Percentiles rank a stretch among this genome's conserved stretches.
Evolutionary conservation across 73 alveolate genomes (phyloP).

Genomic region (Paramecium primaurelia): DNA sequence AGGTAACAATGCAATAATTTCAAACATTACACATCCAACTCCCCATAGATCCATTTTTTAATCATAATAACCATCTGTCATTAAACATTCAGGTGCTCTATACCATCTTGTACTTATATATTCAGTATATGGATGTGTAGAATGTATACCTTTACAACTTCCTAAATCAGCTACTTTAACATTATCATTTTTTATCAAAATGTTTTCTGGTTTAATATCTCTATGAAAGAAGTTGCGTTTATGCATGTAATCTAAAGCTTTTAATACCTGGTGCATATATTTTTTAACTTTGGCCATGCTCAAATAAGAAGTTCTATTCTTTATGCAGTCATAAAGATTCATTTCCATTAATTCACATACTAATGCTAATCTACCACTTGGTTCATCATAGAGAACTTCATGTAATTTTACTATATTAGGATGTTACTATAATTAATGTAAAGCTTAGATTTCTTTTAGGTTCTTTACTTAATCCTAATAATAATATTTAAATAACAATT

Average conservation of each 20-base stretch:
- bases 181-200: constrained; percentile 65
- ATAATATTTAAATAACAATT: constrained; percentile 61
- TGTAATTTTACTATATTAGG: constrained; percentile 82
- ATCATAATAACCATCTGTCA: constrained; percentile 93
- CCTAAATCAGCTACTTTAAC: constrained; percentile 93
- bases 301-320: constrained; percentile 75
- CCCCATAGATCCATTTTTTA: constrained; percentile 97
- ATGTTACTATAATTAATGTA: constrained; percentile 85
- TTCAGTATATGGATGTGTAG: constrained; percentile 91
- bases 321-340: constrained; percentile 85
- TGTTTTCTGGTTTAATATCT: constrained; percentile 65
- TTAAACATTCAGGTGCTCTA: constrained; percentile 79
- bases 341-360: constrained; percentile 89
- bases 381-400: constrained; percentile 84
- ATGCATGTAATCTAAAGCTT: constrained; percentile 80
- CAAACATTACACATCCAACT: constrained; percentile 93
- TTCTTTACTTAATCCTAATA: constrained; percentile 53
- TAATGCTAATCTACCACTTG: constrained; percentile 72
- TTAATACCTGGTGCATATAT: constrained; percentile 76
- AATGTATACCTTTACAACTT: constrained; percentile 87
- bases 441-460: constrained; percentile 88
- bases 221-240: constrained; percentile 66
- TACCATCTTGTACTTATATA: constrained; percentile 90
- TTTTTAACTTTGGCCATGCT: constrained; percentile 77
- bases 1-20: constrained; percentile 87